Percentiles rank a stretch among this genome's conserved stretches.
Evolutionary conservation across 306 rosid species (phyloP).

Genomic region (Cucurbita ficifolia): DNA sequence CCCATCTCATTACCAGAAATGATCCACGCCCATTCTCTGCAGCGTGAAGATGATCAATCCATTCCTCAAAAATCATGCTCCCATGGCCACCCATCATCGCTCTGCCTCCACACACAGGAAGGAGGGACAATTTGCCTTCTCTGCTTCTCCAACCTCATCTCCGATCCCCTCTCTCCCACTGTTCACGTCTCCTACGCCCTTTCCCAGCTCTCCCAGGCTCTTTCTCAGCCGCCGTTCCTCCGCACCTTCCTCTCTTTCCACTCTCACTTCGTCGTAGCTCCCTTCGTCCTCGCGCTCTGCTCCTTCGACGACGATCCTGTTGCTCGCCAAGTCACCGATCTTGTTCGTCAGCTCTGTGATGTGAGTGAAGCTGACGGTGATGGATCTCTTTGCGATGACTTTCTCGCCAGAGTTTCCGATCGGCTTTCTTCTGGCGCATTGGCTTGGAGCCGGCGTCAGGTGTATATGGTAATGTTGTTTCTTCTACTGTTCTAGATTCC

Average conservation of each 20-base stretch:
- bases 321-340: slow-evolving; percentile 39
- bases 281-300: slow-evolving; percentile 51
- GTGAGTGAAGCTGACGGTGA: slow-evolving; percentile 1
- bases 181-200: slow-evolving; percentile 79
- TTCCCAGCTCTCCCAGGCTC: slow-evolving; percentile 65
- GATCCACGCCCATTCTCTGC: slow-evolving; percentile 15
- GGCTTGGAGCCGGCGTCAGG: slow-evolving; percentile 63
- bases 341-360: slow-evolving; percentile 31
- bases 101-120: slow-evolving; percentile 40
- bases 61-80: slow-evolving; percentile 24
- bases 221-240: slow-evolving; percentile 48
- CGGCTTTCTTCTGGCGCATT: slow-evolving; percentile 40
- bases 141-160: slow-evolving; percentile 74
- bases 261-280: slow-evolving; percentile 57
- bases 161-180: slow-evolving; percentile 65
- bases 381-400: slow-evolving; percentile 26
- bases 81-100: slow-evolving; percentile 68
- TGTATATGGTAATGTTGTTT: slow-evolving; percentile 33
- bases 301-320: slow-evolving; percentile 54
- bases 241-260: slow-evolving; percentile 52
- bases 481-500: background rate
- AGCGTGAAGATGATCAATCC: slow-evolving; percentile 14
- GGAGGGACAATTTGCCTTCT: slow-evolving; percentile 78
- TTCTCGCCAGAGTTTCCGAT: slow-evolving; percentile 40
- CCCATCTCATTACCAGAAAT: slow-evolving; percentile 1